phyloP scores from a whole-genome alignment of 78 protist genomes.

The Paulinella micropora region DNA sequence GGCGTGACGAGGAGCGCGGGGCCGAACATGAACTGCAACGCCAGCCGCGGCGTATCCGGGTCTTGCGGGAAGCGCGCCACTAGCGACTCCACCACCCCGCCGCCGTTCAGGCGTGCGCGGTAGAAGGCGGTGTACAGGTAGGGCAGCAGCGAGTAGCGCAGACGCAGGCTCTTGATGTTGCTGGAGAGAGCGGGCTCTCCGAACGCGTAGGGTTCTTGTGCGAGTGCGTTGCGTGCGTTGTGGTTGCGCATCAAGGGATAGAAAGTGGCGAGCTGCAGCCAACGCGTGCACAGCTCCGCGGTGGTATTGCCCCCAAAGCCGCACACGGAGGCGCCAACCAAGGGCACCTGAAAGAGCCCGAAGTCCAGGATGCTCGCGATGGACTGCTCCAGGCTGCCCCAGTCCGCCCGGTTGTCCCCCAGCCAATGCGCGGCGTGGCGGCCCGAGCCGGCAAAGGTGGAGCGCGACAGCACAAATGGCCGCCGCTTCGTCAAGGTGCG shows the following conservation, averaged over 20 bases:
- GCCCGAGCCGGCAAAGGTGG: conserved; percentile 91
- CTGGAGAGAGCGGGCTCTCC: conserved; percentile 42
- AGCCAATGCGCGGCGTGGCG: conserved; percentile 94
- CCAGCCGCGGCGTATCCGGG: background rate
- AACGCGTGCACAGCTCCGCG: conserved; percentile 73
- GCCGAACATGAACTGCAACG: conserved; percentile 52
- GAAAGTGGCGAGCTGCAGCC: conserved; percentile 86
- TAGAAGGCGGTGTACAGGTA: conserved; percentile 61
- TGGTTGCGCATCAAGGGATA: conserved; percentile 96
- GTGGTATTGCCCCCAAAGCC: conserved; percentile 91
- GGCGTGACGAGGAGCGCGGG: conserved; percentile 48
- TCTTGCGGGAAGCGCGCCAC: conserved; percentile 54
- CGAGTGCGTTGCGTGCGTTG: conserved; percentile 78
- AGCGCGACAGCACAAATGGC: conserved; percentile 89
- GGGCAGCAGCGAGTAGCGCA: conserved; percentile 78
- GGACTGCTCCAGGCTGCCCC: conserved; percentile 69
- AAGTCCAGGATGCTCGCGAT: conserved; percentile 73
- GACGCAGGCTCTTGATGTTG: conserved; percentile 44
- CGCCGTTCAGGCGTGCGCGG: conserved; percentile 46
- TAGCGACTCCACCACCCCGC: conserved; percentile 61
- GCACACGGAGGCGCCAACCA: conserved; percentile 88
- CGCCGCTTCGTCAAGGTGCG: conserved; percentile 16
- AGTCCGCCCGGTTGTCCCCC: conserved; percentile 91
- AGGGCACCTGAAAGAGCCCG: conserved; percentile 67
- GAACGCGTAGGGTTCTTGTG: conserved; percentile 90